Evolutionary conservation across 176 grass and related monocot species (phyloP).

Genomic region (Oryza glumipatula): DNA sequence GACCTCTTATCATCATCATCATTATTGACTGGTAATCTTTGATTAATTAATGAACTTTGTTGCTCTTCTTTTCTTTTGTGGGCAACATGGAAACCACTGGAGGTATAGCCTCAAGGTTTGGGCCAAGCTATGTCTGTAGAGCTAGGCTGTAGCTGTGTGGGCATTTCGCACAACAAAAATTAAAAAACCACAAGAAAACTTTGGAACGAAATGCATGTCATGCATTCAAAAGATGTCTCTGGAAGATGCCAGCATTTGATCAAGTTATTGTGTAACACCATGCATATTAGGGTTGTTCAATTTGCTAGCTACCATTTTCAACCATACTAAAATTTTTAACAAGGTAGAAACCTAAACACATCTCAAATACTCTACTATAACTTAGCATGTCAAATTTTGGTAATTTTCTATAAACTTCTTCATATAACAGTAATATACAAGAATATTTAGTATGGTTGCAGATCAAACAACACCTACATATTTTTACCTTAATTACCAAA

Average conservation of each 20-base stretch:
- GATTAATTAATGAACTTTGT: background rate
- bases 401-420: too few species aligned
- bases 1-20: constrained; percentile 10
- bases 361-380: too few species aligned
- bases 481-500: too few species aligned
- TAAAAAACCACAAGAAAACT: background rate
- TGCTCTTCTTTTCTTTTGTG: constrained; percentile 7
- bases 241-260: background rate
- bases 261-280: background rate
- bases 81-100: constrained; percentile 33
- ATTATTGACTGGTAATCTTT: background rate
- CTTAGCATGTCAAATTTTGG: too few species aligned
- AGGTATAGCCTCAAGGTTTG: constrained; percentile 1
- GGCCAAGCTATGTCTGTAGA: background rate
- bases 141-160: background rate
- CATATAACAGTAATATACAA: too few species aligned
- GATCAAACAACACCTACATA: too few species aligned
- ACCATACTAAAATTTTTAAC: too few species aligned
- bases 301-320: too few species aligned
- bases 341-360: too few species aligned
- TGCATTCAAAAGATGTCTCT: background rate
- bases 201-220: background rate
- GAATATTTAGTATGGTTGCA: too few species aligned
- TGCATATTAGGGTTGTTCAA: too few species aligned
- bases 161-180: constrained; percentile 28